phyloP scores from a whole-genome alignment of 805 yeast genomes.

The Lachancea thermotolerans region DNA sequence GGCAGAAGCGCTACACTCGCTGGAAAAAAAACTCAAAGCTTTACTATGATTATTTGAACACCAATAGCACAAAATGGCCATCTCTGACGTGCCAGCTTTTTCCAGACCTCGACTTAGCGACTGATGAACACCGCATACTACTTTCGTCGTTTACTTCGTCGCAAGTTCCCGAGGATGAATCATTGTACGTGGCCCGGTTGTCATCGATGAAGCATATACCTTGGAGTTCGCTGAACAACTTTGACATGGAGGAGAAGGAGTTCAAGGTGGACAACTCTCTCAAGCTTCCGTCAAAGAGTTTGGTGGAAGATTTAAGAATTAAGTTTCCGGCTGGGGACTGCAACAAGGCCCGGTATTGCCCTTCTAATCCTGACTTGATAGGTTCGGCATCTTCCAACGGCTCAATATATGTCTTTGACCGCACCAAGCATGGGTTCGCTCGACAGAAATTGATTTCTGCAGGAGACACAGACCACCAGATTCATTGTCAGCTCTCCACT shows the following conservation, averaged over 20 bases:
- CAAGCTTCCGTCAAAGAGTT: constrained; percentile 24
- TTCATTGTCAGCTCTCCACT: constrained; percentile 35
- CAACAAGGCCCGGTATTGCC: constrained; percentile 66
- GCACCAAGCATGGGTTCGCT: constrained; percentile 68
- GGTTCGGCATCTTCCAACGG: constrained; percentile 69
- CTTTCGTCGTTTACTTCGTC: constrained; percentile 32
- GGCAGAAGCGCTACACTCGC: constrained; percentile 28
- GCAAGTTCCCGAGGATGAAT: constrained; percentile 31
- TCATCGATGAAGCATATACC: constrained; percentile 28
- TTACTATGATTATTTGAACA: constrained; percentile 65
- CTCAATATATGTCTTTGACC: constrained; percentile 59
- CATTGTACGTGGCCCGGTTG: constrained; percentile 23
- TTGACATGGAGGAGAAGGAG: constrained; percentile 34
- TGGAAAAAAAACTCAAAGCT: constrained; percentile 84
- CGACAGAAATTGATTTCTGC: constrained; percentile 27
- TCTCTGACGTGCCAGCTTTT: constrained; percentile 65
- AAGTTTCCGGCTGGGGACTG: constrained; percentile 46
- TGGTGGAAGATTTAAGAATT: constrained; percentile 23
- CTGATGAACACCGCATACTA: constrained; percentile 25
- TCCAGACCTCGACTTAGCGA: constrained; percentile 36
- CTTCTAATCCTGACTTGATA: constrained; percentile 79
- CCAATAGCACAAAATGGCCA: constrained; percentile 64
- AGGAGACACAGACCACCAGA: constrained; percentile 40
- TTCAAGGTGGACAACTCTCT: constrained; percentile 29
- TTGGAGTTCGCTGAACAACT: constrained; percentile 32